phyloP scores from a whole-genome alignment of 495 filamentous ascomycete species.

The Neurospora sp. region DNA sequence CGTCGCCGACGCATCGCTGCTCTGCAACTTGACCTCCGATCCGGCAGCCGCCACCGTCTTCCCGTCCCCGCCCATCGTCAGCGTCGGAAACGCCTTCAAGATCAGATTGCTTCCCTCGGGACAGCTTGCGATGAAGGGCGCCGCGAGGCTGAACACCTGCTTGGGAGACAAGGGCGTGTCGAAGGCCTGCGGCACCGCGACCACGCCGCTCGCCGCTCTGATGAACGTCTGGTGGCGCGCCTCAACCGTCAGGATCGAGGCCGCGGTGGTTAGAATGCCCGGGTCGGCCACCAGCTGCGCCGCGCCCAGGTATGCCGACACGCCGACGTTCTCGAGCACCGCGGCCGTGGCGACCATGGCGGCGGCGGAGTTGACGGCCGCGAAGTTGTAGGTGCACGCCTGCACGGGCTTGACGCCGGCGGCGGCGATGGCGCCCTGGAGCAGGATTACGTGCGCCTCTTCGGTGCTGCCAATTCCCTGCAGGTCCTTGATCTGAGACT shows the following conservation, averaged over 20 bases:
- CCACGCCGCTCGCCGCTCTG: constrained; percentile 34
- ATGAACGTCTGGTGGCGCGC: constrained; percentile 53
- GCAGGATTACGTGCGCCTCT: constrained; percentile 44
- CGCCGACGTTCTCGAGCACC: constrained; percentile 51
- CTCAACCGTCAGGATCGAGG: constrained; percentile 50
- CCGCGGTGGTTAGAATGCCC: constrained; percentile 46
- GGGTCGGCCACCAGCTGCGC: constrained; percentile 24
- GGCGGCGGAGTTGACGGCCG: constrained; percentile 43
- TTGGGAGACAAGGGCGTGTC: constrained; percentile 48
- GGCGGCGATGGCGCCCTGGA: constrained; percentile 43
- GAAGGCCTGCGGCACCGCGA: constrained; percentile 49
- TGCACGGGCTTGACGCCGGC: constrained; percentile 46
- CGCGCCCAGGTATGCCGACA: constrained; percentile 54
- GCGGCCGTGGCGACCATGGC: constrained; percentile 51
- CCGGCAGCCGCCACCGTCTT: constrained; percentile 23
- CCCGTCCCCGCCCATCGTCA: constrained; percentile 27
- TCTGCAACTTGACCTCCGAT: constrained; percentile 30
- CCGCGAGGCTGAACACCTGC: constrained; percentile 52
- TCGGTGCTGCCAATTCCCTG: constrained; percentile 44
- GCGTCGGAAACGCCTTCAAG: constrained; percentile 45
- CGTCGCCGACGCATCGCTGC: constrained; percentile 22
- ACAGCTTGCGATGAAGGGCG: constrained; percentile 53
- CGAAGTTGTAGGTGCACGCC: constrained; percentile 54
- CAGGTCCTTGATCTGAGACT: constrained; percentile 39
- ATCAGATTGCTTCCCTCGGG: constrained; percentile 47